A percentile compares a stretch with the other conserved stretches of the same genome.
Evolutionary conservation across 306 rosid species (phyloP).

Genomic region (Castanea crenata): DNA sequence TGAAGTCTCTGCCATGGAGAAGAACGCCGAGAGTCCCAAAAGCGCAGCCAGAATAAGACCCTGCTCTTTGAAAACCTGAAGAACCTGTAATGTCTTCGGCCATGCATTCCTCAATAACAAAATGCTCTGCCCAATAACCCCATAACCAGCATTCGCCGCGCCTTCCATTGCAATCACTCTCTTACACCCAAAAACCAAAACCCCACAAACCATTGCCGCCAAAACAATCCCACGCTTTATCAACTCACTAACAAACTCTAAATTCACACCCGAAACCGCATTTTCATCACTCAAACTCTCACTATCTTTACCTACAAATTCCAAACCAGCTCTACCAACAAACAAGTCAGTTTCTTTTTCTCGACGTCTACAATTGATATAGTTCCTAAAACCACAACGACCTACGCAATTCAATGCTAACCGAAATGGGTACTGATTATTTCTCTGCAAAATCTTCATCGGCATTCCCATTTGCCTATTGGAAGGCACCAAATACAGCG

Average conservation of each 20-base stretch:
- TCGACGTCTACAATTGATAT: conserved; percentile 7
- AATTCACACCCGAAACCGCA: conserved; percentile 34
- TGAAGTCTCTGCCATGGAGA: conserved; percentile 99
- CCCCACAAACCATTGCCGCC: conserved; percentile 66
- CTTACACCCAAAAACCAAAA: conserved; percentile 56
- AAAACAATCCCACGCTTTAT: conserved; percentile 58
- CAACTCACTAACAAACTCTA: conserved; percentile 35
- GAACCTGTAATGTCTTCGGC: conserved; percentile 76
- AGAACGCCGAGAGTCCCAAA: conserved; percentile 93
- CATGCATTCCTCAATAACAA: conserved; percentile 70
- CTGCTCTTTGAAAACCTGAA: conserved; percentile 84
- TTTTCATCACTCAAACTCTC: conserved; percentile 27
- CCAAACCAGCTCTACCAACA: conserved; percentile 37
- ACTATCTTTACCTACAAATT: conserved; percentile 31
- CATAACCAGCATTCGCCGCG: conserved; percentile 65
- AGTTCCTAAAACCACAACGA: conserved; percentile 25
- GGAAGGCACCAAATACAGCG: conserved; percentile 27
- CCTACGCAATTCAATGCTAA: conserved; percentile 23
- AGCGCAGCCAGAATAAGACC: conserved; percentile 80
- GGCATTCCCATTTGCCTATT: conserved; percentile 25
- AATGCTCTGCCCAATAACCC: conserved; percentile 65
- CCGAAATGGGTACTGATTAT: conserved; percentile 25
- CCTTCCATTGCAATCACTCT: conserved; percentile 71
- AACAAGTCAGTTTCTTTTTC: conserved; percentile 10
- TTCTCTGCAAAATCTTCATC: conserved; percentile 33